Percentiles rank a stretch among this genome's conserved stretches.
phyloP scores from a whole-genome alignment of 345 rosid genomes.

The Theobroma cacao region DNA sequence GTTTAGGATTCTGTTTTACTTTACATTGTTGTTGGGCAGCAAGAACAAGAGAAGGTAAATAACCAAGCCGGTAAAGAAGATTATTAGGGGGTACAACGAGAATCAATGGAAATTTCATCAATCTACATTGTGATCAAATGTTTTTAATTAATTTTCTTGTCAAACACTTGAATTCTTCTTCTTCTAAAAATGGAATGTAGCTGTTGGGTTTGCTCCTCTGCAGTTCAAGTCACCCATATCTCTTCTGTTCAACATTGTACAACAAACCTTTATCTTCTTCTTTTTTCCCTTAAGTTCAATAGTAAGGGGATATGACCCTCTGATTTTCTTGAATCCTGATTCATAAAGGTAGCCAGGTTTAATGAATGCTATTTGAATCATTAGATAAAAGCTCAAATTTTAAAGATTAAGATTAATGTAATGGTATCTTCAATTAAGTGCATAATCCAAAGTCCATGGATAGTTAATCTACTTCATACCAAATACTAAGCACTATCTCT shows the following conservation, averaged over 20 bases:
- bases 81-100: too few species aligned
- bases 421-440: neutral
- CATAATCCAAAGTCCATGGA: neutral
- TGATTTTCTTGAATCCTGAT: neutral
- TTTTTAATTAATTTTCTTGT: neutral
- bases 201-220: neutral
- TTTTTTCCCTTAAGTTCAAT: too few species aligned
- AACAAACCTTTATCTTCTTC: neutral
- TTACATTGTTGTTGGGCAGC: conserved; percentile 70
- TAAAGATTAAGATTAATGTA: neutral
- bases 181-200: neutral
- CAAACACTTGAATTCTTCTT: neutral
- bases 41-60: conserved; percentile 80
- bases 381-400: too few species aligned
- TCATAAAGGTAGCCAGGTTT: neutral
- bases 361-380: too few species aligned
- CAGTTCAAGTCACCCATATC: neutral
- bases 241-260: neutral
- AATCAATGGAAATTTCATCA: neutral
- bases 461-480: neutral
- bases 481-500: neutral
- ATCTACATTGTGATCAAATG: neutral
- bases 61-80: neutral
- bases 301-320: neutral
- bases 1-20: conserved; percentile 80